Evolutionary conservation across 805 yeast genomes (phyloP).

Genomic region (Candida ascalaphidarum): DNA sequence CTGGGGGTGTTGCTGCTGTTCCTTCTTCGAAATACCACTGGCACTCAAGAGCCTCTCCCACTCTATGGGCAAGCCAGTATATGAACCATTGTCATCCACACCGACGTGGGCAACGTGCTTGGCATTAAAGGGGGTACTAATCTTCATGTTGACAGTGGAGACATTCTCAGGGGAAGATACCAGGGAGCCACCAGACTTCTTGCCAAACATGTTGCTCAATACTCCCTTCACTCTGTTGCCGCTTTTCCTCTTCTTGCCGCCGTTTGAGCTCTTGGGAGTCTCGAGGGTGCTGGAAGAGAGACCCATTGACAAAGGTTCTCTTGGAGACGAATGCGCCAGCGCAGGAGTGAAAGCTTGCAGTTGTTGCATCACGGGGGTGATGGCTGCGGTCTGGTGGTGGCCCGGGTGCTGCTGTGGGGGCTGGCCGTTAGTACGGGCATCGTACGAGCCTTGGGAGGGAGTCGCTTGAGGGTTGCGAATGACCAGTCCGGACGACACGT

Average conservation of each 20-base stretch:
- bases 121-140: conserved; percentile 87
- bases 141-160: conserved; percentile 39
- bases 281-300: conserved; percentile 1
- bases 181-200: conserved; percentile 9
- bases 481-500: too few relatives aligned
- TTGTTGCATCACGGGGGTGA: conserved; percentile 21
- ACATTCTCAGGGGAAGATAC: background rate
- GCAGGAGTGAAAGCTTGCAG: conserved; percentile 4
- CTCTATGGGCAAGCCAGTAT: conserved; percentile 86
- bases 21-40: conserved; percentile 81
- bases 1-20: conserved; percentile 86
- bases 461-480: too few relatives aligned
- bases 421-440: too few relatives aligned
- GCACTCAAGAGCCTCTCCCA: conserved; percentile 83
- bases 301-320: conserved; percentile 15
- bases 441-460: too few relatives aligned
- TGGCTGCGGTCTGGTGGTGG: conserved; percentile 18
- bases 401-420: too few relatives aligned
- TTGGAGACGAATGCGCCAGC: conserved; percentile 10
- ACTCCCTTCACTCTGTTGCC: conserved; percentile 52
- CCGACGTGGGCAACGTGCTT: conserved; percentile 93
- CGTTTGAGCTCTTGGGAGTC: background rate
- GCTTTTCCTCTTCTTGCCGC: conserved; percentile 21
- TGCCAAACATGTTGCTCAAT: conserved; percentile 43
- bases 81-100: conserved; percentile 78